Base-by-base conservation (phyloP, 345 rosid genomes). In the Raphanus raphanistrum region DNA sequence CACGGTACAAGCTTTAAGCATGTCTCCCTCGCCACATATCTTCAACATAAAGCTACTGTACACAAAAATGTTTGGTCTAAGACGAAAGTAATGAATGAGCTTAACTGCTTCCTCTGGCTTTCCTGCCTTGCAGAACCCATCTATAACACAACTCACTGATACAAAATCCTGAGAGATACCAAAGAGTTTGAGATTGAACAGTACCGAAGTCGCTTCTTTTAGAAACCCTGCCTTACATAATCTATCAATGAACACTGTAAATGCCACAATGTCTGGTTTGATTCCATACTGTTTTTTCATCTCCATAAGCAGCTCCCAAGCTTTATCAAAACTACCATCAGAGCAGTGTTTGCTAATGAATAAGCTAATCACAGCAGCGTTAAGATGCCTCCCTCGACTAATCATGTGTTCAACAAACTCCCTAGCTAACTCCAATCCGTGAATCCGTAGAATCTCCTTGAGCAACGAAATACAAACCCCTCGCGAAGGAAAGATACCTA, bases 1-100 rank as follows among this genome's bases (percentile, higher is more conserved):
- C 62, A 80, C 29, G 13, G 55, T 60, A 41, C 86, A 84, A 55
- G 87, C 90, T 78, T 67, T 73, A 0, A 45, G 12, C 88, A 87
- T 82, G 84, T 82, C 81, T 73, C 78, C 82, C 4, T 62, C 71
- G 48, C 59, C 29, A 72, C 90, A 82, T 70, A 85, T 55, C 52
- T 80, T 82, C 3, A 85, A 48, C n/a, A 87, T 62, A 66, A 87
- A 85, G 69, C 88, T 87, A 77, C 79, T 84, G 81, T 78, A 85
- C 74, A 82, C 84, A 79, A 80, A 87, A 74, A 85, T 79, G 72
- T 85, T 82, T 4, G 83, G 85, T 68, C 63, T 84, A 57, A 84
- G 77, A 60, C 76, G 68, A 68, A 80, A 81, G 11, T 33, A 68
- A 38, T 84, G 77, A 41, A 87, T 78, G 70, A 85, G 72, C 67